phyloP scores from a whole-genome alignment of 495 filamentous ascomycete genomes.

The Trichoderma reesei region DNA sequence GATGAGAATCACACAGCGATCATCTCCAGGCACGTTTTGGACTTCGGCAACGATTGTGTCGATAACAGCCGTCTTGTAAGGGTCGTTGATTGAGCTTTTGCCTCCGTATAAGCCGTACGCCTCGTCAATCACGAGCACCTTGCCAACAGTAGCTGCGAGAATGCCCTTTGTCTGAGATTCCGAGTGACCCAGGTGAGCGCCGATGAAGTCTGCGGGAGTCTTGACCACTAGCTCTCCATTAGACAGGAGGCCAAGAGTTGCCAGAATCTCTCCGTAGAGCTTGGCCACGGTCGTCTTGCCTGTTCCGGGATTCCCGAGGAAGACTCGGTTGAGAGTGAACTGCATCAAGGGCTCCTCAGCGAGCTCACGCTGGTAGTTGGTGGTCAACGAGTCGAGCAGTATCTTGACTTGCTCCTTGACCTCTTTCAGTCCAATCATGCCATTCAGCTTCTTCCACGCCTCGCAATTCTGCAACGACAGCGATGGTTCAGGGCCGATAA shows the following conservation, averaged over 20 bases:
- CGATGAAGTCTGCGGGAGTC: slow-evolving; percentile 67
- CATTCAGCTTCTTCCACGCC: slow-evolving; percentile 51
- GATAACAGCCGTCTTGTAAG: slow-evolving; percentile 54
- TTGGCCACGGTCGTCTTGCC: slow-evolving; percentile 73
- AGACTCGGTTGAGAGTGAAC: slow-evolving; percentile 59
- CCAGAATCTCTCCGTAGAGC: slow-evolving; percentile 58
- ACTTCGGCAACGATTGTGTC: slow-evolving; percentile 81
- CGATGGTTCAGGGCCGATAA: slow-evolving; percentile 58
- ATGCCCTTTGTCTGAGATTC: slow-evolving; percentile 66
- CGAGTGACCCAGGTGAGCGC: slow-evolving; percentile 50
- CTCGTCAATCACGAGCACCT: slow-evolving; percentile 71
- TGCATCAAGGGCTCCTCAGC: slow-evolving; percentile 45
- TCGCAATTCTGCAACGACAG: slow-evolving; percentile 35
- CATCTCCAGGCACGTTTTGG: slow-evolving; percentile 65
- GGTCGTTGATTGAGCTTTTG: slow-evolving; percentile 27
- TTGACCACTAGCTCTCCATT: slow-evolving; percentile 59
- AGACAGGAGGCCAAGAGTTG: slow-evolving; percentile 47
- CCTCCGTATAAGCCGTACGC: slow-evolving; percentile 49
- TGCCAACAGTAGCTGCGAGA: slow-evolving; percentile 53
- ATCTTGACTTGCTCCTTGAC: slow-evolving; percentile 54
- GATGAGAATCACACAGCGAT: slow-evolving; percentile 66
- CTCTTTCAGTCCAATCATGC: slow-evolving; percentile 46
- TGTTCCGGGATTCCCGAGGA: slow-evolving; percentile 61
- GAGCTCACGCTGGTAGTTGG: slow-evolving; percentile 55
- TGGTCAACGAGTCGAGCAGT: slow-evolving; percentile 48